A percentile compares a stretch with the other conserved stretches of the same genome.
Evolutionary conservation across 2,329 filamentous ascomycete genomes (phyloP).

Genomic region (Mycosphaerella sp.): DNA sequence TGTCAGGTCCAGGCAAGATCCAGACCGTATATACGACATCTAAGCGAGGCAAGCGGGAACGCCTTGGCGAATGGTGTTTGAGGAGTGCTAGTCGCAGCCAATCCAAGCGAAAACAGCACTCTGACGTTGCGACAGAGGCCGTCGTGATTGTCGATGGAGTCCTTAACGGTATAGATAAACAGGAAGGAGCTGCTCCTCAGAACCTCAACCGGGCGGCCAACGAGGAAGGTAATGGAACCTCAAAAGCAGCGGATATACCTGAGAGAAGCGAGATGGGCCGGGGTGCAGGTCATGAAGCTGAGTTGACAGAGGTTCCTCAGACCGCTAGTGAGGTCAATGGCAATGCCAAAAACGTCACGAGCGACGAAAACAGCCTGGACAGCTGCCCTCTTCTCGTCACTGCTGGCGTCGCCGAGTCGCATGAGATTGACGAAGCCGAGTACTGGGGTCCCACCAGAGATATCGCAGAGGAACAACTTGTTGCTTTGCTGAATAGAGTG

Average conservation of each 20-base stretch:
- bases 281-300: too few relatives aligned
- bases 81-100: constrained; percentile 5
- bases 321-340: too few relatives aligned
- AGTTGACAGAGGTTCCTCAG: too few relatives aligned
- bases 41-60: constrained; percentile 7
- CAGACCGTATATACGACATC: constrained; percentile 9
- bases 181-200: too few relatives aligned
- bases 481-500: constrained; percentile 5
- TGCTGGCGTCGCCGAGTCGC: neutral
- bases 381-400: neutral
- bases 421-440: constrained; percentile 7
- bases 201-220: too few relatives aligned
- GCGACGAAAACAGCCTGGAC: neutral
- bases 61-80: constrained; percentile 5
- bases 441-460: constrained; percentile 17
- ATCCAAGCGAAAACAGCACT: neutral
- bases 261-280: neutral
- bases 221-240: neutral
- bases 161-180: neutral
- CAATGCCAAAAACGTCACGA: neutral
- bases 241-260: neutral
- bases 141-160: neutral
- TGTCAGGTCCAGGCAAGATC: constrained; percentile 2
- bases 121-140: neutral
- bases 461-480: constrained; percentile 10